Base-by-base conservation (phyloP, 225 moss, liverwort and hornwort species). In the Marchantia paleacea region DNA sequence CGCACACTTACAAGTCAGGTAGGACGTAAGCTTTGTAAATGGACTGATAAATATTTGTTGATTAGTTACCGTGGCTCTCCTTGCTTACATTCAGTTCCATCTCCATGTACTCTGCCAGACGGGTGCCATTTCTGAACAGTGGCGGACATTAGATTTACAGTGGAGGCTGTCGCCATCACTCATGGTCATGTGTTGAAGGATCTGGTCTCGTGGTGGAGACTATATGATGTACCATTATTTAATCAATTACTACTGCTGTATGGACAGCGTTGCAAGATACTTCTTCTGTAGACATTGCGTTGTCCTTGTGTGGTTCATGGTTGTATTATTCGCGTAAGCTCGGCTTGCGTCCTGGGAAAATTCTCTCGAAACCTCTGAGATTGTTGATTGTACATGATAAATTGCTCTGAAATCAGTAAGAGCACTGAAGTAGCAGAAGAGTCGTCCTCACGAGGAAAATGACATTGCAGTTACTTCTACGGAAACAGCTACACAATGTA, bases 161-260 rank as follows among this genome's bases (percentile, higher is more conserved):
- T 47, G 48, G 47, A 6, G 69, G 15, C 39, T 10, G 18, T 48
- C 19, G 48, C 12, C 72, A 24, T 19, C 47, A 8, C 30, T 51
- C 25, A 48, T 25, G 19, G 60, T 61, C 39, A 19, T 57, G 55
- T 57, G 50, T 19, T 72, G 72, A 50, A 29, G 78, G 68, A 78
- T 78, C 25, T 25, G 52, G n/a, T 65, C 29, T n/a, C 50, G 26
- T 25, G 7, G 9, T n/a, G 30, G 52, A 53, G 78, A 25, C 78
- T 78, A 18, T 78, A 78, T 78, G 67, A 78, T 78, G 78, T 78
- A 78, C 78, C 66, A 67, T 78, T 78, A 78, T 65, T 78, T 78
- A 68, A 48, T 67, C 25, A 78, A 52, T 49, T 51, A 73, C 54
- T 51, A 73, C 54, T 75, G 55, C 75, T 57, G 50, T 57, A 28